Conservation (phyloP, 805 yeast genomes). For the Metschnikowia amazonensis region DNA sequence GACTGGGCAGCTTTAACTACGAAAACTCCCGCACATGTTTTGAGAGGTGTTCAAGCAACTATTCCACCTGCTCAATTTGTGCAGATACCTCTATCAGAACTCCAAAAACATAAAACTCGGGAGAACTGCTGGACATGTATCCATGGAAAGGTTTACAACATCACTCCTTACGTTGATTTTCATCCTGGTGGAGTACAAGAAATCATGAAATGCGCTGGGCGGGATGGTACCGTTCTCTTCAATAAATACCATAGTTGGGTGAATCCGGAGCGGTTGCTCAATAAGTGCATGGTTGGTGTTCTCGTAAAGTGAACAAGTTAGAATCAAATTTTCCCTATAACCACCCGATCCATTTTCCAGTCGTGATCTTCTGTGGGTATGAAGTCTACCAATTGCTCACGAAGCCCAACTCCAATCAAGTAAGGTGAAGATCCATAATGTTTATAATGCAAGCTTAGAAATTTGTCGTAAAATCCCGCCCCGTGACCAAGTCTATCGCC, state of each 20-base stretch:
- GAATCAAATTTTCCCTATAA: slow-evolving; percentile 30
- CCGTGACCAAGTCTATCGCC: slow-evolving; percentile 82
- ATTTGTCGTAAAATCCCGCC: slow-evolving; percentile 86
- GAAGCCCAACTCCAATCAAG: slow-evolving; percentile 62
- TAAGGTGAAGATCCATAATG: slow-evolving; percentile 30
- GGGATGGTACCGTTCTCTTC: slow-evolving; percentile 75
- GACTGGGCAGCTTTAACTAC: slow-evolving; percentile 74
- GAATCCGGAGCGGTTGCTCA: slow-evolving; percentile 76
- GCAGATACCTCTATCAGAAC: slow-evolving; percentile 52
- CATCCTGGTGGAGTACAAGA: slow-evolving; percentile 93
- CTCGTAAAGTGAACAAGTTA: slow-evolving; percentile 2
- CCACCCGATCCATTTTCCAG: slow-evolving; percentile 51
- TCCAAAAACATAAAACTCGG: slow-evolving; percentile 52
- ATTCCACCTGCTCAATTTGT: slow-evolving; percentile 52
- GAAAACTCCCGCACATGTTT: slow-evolving; percentile 40
- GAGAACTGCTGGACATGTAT: slow-evolving; percentile 85
- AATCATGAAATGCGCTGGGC: slow-evolving; percentile 74
- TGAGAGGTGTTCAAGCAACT: slow-evolving; percentile 49
- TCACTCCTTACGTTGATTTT: slow-evolving; percentile 77
- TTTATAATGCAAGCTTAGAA: slow-evolving; percentile 22
- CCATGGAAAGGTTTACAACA: slow-evolving; percentile 76
- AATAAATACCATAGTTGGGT: slow-evolving; percentile 73
- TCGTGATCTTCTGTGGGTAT: slow-evolving; percentile 66
- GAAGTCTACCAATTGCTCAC: slow-evolving; percentile 52
- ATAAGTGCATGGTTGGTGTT: slow-evolving; percentile 72